phyloP scores from a whole-genome alignment of 2,329 filamentous ascomycete genomes.

The Zymoseptoria brevis region DNA sequence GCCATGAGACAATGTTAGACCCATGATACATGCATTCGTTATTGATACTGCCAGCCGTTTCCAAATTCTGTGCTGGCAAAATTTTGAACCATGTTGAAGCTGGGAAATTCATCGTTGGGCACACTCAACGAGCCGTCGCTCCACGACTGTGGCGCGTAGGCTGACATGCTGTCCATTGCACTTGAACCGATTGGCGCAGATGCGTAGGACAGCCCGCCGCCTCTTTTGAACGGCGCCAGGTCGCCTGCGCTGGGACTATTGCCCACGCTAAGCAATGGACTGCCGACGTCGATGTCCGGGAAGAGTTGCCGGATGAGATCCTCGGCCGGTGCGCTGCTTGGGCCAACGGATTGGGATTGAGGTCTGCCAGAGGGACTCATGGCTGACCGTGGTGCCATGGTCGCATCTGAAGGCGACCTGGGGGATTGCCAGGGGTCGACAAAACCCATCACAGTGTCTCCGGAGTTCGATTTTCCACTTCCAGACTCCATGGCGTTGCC shows the following conservation, averaged over 20 bases:
- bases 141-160: conserved; percentile 26
- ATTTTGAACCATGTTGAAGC: conserved; percentile 24
- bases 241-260: conserved; percentile 8
- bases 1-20: neutral
- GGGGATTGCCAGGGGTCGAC: conserved; percentile 18
- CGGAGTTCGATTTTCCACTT: conserved; percentile 11
- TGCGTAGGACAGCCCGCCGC: conserved; percentile 4
- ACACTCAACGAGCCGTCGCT: conserved; percentile 27
- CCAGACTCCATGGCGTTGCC: conserved; percentile 4
- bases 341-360: conserved; percentile 23
- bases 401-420: conserved; percentile 10
- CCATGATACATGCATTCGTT: conserved; percentile 8
- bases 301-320: conserved; percentile 27
- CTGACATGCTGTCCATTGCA: conserved; percentile 16
- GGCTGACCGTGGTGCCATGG: conserved; percentile 11
- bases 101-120: conserved; percentile 23
- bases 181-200: conserved; percentile 2
- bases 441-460: conserved; percentile 6
- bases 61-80: conserved; percentile 21
- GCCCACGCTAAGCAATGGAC: conserved; percentile 10
- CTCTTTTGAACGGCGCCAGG: conserved; percentile 3
- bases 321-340: conserved; percentile 22
- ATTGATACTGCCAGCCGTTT: conserved; percentile 22
- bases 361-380: conserved; percentile 15
- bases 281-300: conserved; percentile 25